Evolutionary conservation across 2,329 filamentous ascomycete species (phyloP), one percentile per base, ranked within the genome.

Genomic region (Fusarium tuaranense): DNA sequence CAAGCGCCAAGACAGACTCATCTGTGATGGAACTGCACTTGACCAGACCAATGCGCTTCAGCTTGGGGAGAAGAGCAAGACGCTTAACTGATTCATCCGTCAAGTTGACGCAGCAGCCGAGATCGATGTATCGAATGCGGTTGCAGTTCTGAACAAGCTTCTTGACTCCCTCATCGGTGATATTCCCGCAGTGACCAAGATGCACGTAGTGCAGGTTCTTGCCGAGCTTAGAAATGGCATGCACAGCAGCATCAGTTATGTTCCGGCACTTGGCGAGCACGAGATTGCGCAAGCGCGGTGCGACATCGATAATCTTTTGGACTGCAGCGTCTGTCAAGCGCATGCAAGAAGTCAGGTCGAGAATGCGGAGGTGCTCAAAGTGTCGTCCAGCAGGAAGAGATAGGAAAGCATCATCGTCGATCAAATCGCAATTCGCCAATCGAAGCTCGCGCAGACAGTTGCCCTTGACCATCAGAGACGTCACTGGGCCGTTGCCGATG

Each of bases 141-240:
- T 96, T 98, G 87, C 97, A 99, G 63, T 87, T 88, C 76, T 93
- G 92, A 44, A 98, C 95, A 36, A 99, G 88, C 65, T 92, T 92
- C 78, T 94, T 93, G 20, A 99, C 95, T 1, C 95, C 95, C 39
- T 92, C 88, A 80, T 99, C 97, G 0, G 96, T 98, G 80, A 99
- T 95, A 57, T 95, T 92, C 32, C 91, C 91, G 83, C 97, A 99
- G 82, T 99, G 97, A 12, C 97, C 97, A 2, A 99, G 88, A 80
- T 99, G 97, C 63, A 99, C 92, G 82, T 98, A 98, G 83, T 99
- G 97, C 65, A 99, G 86, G 78, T 98, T 99, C 87, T 98, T 98
- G 72, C 95, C 95, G 5, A 99, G 88, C 78, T 91, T 92, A 67
- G 95, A 93, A 73, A 99, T 98, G 66, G 95, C 93, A 77, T 93